Conservation (phyloP, 768 basidiomycete genomes). For the Crassisporium funariophilum region DNA sequence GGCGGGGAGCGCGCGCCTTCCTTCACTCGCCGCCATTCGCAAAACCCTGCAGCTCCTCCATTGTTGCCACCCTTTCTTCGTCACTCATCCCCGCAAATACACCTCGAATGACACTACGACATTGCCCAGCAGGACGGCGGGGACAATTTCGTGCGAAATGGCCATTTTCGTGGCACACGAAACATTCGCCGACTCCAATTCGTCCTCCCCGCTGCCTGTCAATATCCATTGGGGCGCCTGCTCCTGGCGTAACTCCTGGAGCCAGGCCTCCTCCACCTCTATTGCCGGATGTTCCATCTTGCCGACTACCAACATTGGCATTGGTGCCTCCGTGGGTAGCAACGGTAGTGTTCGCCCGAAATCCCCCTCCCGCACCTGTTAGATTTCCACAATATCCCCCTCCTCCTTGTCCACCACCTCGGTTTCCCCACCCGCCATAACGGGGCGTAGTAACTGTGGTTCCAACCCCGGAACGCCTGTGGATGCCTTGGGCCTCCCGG, state of each 20-base stretch:
- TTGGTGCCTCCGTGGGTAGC: too few species aligned
- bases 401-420: neutral
- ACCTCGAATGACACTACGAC: neutral
- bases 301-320: neutral
- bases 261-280: neutral
- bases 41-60: neutral
- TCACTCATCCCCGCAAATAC: neutral
- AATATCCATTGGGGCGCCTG: slow-evolving; percentile 3
- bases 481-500: neutral
- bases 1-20: too few species aligned
- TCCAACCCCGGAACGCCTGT: neutral
- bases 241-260: neutral
- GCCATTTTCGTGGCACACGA: neutral
- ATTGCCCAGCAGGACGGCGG: neutral
- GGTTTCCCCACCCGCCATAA: neutral
- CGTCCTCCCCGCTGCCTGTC: neutral
- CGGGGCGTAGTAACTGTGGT: neutral
- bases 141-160: slow-evolving; percentile 8
- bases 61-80: neutral
- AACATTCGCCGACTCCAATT: neutral
- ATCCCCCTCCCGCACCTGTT: neutral
- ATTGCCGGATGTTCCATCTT: neutral
- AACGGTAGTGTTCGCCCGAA: too few species aligned
- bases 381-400: neutral
- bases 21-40: too few species aligned